Conservation (phyloP, 495 filamentous ascomycete genomes). For the Daldinia vernicosa region DNA sequence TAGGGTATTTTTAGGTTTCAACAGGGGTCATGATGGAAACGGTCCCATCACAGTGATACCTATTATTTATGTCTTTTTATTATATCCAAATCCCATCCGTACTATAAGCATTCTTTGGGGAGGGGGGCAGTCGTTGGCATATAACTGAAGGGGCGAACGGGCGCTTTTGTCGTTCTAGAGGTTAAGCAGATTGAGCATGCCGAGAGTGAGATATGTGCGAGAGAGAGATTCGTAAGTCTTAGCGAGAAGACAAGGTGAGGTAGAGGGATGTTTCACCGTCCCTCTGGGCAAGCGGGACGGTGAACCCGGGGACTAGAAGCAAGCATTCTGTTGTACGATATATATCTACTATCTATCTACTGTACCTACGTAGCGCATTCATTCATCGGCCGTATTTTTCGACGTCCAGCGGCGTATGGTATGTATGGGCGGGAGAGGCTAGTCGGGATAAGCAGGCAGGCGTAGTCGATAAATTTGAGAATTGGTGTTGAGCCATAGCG, state of each 20-base stretch:
- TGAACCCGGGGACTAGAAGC: not conserved
- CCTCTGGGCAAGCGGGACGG: not conserved
- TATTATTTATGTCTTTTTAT: slow-evolving; percentile 32
- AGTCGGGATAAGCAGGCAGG: not conserved
- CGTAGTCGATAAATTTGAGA: slow-evolving; percentile 32
- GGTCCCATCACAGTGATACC: slow-evolving; percentile 34
- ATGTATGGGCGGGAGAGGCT: not conserved
- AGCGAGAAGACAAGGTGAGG: slow-evolving; percentile 7
- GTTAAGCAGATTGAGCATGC: slow-evolving; percentile 34
- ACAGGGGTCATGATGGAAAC: slow-evolving; percentile 21
- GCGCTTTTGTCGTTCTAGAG: not conserved
- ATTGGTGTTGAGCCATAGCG: slow-evolving; percentile 20
- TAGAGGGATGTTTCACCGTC: not conserved
- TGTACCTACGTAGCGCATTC: slow-evolving; percentile 13
- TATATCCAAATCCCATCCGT: slow-evolving; percentile 10
- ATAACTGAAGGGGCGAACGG: not conserved
- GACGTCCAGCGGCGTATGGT: slow-evolving; percentile 1
- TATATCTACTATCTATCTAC: slow-evolving; percentile 6
- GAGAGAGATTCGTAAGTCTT: not conserved
- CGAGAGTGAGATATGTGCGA: slow-evolving; percentile 5
- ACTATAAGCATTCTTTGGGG: slow-evolving; percentile 2
- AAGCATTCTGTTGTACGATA: slow-evolving; percentile 19
- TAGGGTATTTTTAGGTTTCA: slow-evolving; percentile 26
- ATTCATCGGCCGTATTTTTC: not conserved
- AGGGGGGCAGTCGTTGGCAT: not conserved